Conservation (phyloP, 202 grass and related monocot species). For the Schoenoplectus triqueter region DNA sequence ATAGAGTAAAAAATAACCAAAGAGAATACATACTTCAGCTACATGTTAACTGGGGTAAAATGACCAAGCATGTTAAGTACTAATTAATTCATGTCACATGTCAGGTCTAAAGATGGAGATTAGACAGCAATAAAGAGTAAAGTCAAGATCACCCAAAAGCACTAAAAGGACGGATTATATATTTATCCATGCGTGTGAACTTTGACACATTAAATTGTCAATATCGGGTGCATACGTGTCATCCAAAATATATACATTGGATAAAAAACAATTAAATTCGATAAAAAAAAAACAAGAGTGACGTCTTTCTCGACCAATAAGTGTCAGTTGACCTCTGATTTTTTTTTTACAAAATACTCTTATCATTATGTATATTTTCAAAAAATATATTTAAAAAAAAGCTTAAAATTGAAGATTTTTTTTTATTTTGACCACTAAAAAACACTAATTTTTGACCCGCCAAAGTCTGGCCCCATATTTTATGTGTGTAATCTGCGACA, state of each 20-base stretch:
- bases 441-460: no score
- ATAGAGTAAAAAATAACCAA: no score
- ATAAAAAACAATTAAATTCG: neutral
- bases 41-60: neutral
- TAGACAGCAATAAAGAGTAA: neutral
- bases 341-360: no score
- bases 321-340: neutral
- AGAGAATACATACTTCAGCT: neutral
- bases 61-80: neutral
- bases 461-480: neutral
- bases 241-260: neutral
- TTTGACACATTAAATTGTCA: neutral
- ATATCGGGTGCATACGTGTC: conserved; percentile 2
- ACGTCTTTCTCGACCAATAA: neutral
- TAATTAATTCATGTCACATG: neutral
- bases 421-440: no score
- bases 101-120: neutral
- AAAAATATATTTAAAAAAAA: no score
- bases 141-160: neutral
- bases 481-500: neutral
- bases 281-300: neutral
- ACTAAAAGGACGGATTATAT: neutral
- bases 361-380: no score
- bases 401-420: no score
- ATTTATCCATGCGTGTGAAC: neutral